phyloP scores from a whole-genome alignment of 192 early-diverging fungal species.

The Ambispora gerdemannii region DNA sequence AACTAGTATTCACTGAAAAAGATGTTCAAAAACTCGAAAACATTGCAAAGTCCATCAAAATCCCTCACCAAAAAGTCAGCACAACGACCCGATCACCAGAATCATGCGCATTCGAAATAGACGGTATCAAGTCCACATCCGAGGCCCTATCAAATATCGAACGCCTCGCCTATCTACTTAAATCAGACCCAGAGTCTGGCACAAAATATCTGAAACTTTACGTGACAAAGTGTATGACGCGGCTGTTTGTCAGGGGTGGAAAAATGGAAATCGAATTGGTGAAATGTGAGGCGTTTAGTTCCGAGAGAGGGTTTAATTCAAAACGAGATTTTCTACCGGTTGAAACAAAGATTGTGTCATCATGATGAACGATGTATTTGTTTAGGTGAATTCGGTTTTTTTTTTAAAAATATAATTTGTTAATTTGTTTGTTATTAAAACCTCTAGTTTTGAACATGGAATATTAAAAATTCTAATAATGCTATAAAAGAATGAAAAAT shows the following conservation, averaged over 20 bases:
- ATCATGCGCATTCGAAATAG: constrained; percentile 29
- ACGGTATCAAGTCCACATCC: not conserved
- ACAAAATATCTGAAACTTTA: constrained; percentile 3
- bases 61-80: constrained; percentile 7
- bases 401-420: too few species aligned
- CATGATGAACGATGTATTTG: too few species aligned
- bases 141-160: constrained; percentile 13
- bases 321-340: constrained; percentile 16
- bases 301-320: constrained; percentile 21
- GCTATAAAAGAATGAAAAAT: too few species aligned
- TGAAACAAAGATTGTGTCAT: constrained; percentile 3
- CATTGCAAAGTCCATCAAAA: constrained; percentile 31
- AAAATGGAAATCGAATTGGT: constrained; percentile 17
- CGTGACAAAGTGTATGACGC: constrained; percentile 12
- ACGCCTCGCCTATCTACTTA: not conserved
- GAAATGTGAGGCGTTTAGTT: constrained; percentile 28
- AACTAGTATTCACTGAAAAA: constrained; percentile 19
- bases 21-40: constrained; percentile 26
- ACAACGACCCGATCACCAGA: not conserved
- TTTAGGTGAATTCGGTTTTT: too few species aligned
- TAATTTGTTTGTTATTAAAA: too few species aligned
- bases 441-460: too few species aligned
- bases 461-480: too few species aligned
- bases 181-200: constrained; percentile 5
- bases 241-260: constrained; percentile 1